A percentile compares a stretch with the other conserved stretches of the same genome.
Evolutionary conservation across 75 land plant genomes (phyloP).

Genomic region (Cryptomeria japonica): DNA sequence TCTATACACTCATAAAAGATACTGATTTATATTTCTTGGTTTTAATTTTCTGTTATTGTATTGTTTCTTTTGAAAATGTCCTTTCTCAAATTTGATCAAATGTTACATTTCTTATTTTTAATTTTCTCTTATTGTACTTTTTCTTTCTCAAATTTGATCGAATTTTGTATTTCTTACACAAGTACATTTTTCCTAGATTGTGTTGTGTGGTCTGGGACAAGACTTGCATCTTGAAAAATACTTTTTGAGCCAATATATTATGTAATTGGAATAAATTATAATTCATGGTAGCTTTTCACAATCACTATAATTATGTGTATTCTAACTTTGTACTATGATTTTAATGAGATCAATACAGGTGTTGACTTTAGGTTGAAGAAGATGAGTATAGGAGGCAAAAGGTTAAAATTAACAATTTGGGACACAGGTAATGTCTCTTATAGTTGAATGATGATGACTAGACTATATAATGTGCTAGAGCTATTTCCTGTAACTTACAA

Average conservation of each 20-base stretch:
- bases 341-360: constrained; percentile 29
- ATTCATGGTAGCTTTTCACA: not conserved
- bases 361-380: constrained; percentile 85
- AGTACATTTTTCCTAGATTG: not conserved
- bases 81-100: not conserved
- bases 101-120: not conserved
- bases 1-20: not conserved
- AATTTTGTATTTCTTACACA: not conserved
- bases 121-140: not conserved
- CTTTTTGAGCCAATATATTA: not conserved
- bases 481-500: not conserved
- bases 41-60: not conserved
- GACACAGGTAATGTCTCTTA: constrained; percentile 57
- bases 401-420: constrained; percentile 88
- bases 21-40: not conserved
- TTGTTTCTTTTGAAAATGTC: not conserved
- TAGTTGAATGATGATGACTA: not conserved
- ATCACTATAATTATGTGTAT: not conserved
- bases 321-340: not conserved
- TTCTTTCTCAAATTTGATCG: not conserved
- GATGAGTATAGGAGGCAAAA: constrained; percentile 70
- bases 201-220: not conserved
- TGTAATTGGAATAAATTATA: not conserved
- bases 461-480: not conserved
- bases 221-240: not conserved